phyloP scores from a whole-genome alignment of 1,139 yeast species.

The Kluyveromyces marxianus region DNA sequence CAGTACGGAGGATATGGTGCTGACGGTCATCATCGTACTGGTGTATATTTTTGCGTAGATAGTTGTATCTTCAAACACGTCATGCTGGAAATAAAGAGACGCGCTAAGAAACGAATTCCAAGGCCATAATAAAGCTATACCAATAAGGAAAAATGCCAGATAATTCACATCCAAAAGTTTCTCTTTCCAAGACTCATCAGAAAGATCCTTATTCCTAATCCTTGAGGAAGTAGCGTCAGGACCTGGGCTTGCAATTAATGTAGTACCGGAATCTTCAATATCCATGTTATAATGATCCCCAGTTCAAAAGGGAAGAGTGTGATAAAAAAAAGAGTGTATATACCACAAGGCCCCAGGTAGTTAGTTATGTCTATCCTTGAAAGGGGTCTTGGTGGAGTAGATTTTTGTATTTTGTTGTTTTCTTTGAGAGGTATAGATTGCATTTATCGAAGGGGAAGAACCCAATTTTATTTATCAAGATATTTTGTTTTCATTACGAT shows the following conservation, averaged over 20 bases:
- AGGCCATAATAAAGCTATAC: slow-evolving; percentile 84
- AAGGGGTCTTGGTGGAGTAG: too few species aligned
- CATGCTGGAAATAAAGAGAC: slow-evolving; percentile 62
- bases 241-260: not conserved
- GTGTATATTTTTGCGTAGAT: slow-evolving; percentile 55
- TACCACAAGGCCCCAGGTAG: too few species aligned
- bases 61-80: slow-evolving; percentile 50
- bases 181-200: slow-evolving; percentile 8
- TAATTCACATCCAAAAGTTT: slow-evolving; percentile 38
- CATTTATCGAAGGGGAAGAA: too few species aligned
- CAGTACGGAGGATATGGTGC: slow-evolving; percentile 62
- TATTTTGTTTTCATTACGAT: too few species aligned
- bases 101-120: slow-evolving; percentile 93
- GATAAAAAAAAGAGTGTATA: too few species aligned
- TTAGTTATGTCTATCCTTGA: too few species aligned
- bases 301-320: too few species aligned
- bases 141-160: slow-evolving; percentile 58
- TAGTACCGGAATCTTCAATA: not conserved
- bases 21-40: slow-evolving; percentile 83
- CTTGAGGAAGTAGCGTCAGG: not conserved
- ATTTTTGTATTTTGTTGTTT: too few species aligned
- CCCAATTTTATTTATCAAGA: too few species aligned
- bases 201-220: slow-evolving; percentile 1
- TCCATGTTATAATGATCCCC: not conserved
- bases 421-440: too few species aligned